phyloP scores from a whole-genome alignment of 2,329 filamentous ascomycete species.

The Paracoccidioides brasiliensis region DNA sequence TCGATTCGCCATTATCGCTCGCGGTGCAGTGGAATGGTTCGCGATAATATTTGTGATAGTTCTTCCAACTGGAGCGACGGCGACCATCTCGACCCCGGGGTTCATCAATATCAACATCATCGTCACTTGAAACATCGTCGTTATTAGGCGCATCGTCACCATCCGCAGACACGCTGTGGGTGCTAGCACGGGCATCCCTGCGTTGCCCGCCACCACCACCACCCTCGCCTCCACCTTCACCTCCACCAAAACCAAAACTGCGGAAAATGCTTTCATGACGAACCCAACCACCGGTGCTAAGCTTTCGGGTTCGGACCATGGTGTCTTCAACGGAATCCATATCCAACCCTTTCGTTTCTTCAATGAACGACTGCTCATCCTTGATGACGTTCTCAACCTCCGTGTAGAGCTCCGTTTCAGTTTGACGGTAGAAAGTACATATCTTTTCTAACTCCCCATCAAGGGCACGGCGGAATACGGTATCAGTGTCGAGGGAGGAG shows the following conservation, averaged over 20 bases:
- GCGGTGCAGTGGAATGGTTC: conserved; percentile 18
- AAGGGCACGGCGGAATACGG: conserved; percentile 66
- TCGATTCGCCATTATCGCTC: conserved; percentile 25
- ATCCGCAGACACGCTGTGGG: conserved; percentile 37
- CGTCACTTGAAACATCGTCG: conserved; percentile 47
- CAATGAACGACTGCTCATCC: conserved; percentile 58
- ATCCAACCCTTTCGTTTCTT: conserved; percentile 37
- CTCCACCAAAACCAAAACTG: conserved; percentile 33
- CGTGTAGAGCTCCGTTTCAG: conserved; percentile 74
- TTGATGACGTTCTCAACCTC: conserved; percentile 65
- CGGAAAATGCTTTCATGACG: conserved; percentile 41
- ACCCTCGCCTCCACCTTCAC: conserved; percentile 33
- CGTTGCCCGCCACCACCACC: conserved; percentile 19
- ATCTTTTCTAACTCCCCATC: conserved; percentile 91
- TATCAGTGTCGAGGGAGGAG: conserved; percentile 58
- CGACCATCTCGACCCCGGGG: conserved; percentile 24
- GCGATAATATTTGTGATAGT: conserved; percentile 16
- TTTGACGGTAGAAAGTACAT: conserved; percentile 74
- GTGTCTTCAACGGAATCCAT: conserved; percentile 31
- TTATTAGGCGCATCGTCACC: conserved; percentile 34
- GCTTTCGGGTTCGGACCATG: conserved; percentile 29
- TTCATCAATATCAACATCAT: conserved; percentile 44
- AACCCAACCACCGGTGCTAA: conserved; percentile 30
- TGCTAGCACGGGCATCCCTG: conserved; percentile 20
- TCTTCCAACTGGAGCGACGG: conserved; percentile 28